A percentile compares a stretch with the other conserved stretches of the same genome.
These are phyloP conservation scores for Morella rubra DNA, from an alignment of 306 rosid species.

Conservation along the genomic window DNA sequence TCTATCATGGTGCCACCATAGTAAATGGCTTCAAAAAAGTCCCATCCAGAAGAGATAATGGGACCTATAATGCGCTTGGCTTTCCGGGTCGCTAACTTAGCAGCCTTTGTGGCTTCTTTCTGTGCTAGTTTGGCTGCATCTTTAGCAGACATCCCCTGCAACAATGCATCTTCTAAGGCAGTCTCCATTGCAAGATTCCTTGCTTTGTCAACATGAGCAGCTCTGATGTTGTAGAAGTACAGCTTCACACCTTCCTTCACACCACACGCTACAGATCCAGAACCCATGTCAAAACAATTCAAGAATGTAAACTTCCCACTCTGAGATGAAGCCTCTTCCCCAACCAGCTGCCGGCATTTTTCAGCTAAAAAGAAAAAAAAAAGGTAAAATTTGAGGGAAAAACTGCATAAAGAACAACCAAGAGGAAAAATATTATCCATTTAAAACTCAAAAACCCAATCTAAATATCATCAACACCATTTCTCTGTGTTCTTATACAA, in stretches of 20 bases:
- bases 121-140: conserved; percentile 59
- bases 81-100: conserved; percentile 59
- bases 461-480: not conserved
- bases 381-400: not conserved
- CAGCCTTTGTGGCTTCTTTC: conserved; percentile 74
- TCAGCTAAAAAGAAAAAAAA: conserved; percentile 51
- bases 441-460: not conserved
- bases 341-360: conserved; percentile 82
- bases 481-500: not conserved
- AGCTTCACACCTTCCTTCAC: conserved; percentile 83
- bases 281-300: conserved; percentile 69
- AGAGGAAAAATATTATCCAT: not conserved
- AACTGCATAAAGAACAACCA: conserved; percentile 10
- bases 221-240: conserved; percentile 61
- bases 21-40: conserved; percentile 81
- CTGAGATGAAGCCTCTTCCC: conserved; percentile 72
- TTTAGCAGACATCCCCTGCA: conserved; percentile 47
- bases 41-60: conserved; percentile 85
- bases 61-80: conserved; percentile 73
- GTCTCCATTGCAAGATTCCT: conserved; percentile 46
- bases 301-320: conserved; percentile 74
- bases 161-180: conserved; percentile 54
- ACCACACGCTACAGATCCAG: conserved; percentile 68
- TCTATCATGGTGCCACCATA: conserved; percentile 73
- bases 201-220: conserved; percentile 66